phyloP scores from a whole-genome alignment of 805 yeast species.

The Saccharomycopsis olivae region DNA sequence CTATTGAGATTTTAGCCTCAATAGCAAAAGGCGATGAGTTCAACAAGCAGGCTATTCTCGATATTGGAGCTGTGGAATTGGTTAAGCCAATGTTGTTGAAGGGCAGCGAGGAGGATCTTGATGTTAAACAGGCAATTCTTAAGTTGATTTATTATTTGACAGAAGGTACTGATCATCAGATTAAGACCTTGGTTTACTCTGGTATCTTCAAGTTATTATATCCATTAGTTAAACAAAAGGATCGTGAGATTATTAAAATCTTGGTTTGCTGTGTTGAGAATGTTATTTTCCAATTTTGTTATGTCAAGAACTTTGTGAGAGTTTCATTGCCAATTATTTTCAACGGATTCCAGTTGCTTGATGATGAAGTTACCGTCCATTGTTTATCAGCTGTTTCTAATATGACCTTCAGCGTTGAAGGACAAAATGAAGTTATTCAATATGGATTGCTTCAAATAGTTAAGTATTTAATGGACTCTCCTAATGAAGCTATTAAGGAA shows the following conservation, averaged over 20 bases:
- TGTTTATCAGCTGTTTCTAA: constrained; percentile 17
- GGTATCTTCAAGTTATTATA: constrained; percentile 17
- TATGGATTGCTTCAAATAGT: constrained; percentile 16
- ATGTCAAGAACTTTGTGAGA: constrained; percentile 18
- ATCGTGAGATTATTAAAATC: constrained; percentile 8
- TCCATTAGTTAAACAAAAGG: constrained; percentile 14
- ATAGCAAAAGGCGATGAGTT: constrained; percentile 17
- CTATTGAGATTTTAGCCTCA: constrained; percentile 12
- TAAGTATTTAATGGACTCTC: constrained; percentile 10
- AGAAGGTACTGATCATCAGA: constrained; percentile 16
- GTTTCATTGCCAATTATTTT: constrained; percentile 17
- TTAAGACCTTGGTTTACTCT: constrained; percentile 14
- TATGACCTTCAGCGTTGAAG: constrained; percentile 18
- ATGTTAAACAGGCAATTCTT: constrained; percentile 5
- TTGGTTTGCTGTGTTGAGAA: constrained; percentile 19
- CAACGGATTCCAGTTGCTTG: constrained; percentile 16
- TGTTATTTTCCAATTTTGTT: constrained; percentile 18
- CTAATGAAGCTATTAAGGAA: constrained; percentile 8
- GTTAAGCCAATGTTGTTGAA: constrained; percentile 15
- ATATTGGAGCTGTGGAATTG: constrained; percentile 17
- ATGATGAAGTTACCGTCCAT: constrained; percentile 17
- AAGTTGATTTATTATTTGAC: constrained; percentile 8
- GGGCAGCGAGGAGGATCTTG: constrained; percentile 7
- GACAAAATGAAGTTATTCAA: constrained; percentile 18
- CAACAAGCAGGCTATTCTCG: constrained; percentile 18